Percentiles rank a stretch among this genome's conserved stretches.
These are phyloP conservation scores for Globisporangium nodosum DNA, from an alignment of 352 stramenopile species.

Conservation along the genomic window DNA sequence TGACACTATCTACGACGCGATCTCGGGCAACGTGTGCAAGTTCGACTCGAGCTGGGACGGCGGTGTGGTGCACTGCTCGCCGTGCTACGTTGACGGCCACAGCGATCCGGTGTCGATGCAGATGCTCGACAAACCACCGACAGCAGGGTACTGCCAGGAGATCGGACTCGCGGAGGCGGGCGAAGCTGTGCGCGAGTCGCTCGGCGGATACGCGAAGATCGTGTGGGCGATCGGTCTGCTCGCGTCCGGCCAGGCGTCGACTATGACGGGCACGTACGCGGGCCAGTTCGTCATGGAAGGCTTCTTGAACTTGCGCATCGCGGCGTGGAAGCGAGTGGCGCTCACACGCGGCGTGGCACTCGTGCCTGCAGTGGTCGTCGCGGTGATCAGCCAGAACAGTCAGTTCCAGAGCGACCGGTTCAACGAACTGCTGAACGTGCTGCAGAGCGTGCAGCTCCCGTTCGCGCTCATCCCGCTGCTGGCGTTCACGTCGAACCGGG, in stretches of 20 bases:
- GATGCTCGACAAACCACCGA: conserved; percentile 8
- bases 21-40: conserved; percentile 43
- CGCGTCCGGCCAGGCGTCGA: conserved; percentile 86
- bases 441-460: conserved; percentile 85
- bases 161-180: conserved; percentile 72
- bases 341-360: conserved; percentile 86
- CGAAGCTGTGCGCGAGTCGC: conserved; percentile 48
- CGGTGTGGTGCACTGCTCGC: conserved; percentile 18
- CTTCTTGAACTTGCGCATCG: conserved; percentile 84
- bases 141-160: conserved; percentile 67
- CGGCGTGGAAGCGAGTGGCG: conserved; percentile 77
- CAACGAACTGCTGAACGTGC: conserved; percentile 80
- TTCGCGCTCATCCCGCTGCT: conserved; percentile 84
- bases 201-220: conserved; percentile 55
- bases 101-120: conserved; percentile 3
- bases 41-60: conserved; percentile 15
- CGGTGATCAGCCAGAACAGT: conserved; percentile 48
- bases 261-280: conserved; percentile 92
- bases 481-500: conserved; percentile 49
- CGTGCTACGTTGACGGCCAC: conserved; percentile 47
- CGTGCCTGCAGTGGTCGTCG: conserved; percentile 67
- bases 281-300: conserved; percentile 94
- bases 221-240: conserved; percentile 90
- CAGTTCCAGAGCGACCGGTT: conserved; percentile 59
- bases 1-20: conserved; percentile 54